Conservation (phyloP, 805 yeast genomes). For the Kazachstania psychrophila region DNA sequence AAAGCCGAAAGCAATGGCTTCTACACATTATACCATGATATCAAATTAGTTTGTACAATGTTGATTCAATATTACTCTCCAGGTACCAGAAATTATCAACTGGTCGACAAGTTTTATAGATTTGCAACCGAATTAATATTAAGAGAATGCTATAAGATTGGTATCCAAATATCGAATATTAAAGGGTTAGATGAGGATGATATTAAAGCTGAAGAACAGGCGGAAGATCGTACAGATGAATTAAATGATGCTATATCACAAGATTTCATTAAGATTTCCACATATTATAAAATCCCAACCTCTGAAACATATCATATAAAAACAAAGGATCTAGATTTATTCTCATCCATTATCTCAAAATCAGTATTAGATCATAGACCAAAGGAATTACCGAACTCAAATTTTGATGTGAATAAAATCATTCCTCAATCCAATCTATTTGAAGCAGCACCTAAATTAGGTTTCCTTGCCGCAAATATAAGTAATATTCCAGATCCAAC, state of each 20-base stretch:
- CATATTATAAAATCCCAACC: constrained; percentile 40
- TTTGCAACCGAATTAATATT: constrained; percentile 53
- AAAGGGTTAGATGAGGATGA: constrained; percentile 7
- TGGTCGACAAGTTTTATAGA: constrained; percentile 54
- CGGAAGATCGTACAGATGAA: constrained; percentile 20
- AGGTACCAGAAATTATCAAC: constrained; percentile 41
- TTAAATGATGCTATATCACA: constrained; percentile 37
- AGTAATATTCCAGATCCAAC: constrained; percentile 42
- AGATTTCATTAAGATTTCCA: constrained; percentile 54
- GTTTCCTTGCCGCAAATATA: constrained; percentile 38
- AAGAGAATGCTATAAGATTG: constrained; percentile 47
- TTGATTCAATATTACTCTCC: constrained; percentile 39
- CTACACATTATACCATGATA: constrained; percentile 57
- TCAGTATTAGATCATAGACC: constrained; percentile 71
- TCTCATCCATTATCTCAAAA: constrained; percentile 60
- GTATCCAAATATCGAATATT: constrained; percentile 22
- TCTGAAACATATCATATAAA: constrained; percentile 58
- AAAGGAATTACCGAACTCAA: constrained; percentile 54
- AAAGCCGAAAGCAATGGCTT: constrained; percentile 31
- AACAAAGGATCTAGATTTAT: constrained; percentile 65
- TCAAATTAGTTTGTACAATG: constrained; percentile 46
- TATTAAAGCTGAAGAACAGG: constrained; percentile 12
- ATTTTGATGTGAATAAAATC: constrained; percentile 53
- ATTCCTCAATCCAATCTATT: constrained; percentile 41
- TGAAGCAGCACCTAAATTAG: constrained; percentile 35